Percentiles rank a stretch among this genome's conserved stretches.
Evolutionary conservation across 2,329 filamentous ascomycete genomes (phyloP).

Genomic region (Hypoxylon sp.): DNA sequence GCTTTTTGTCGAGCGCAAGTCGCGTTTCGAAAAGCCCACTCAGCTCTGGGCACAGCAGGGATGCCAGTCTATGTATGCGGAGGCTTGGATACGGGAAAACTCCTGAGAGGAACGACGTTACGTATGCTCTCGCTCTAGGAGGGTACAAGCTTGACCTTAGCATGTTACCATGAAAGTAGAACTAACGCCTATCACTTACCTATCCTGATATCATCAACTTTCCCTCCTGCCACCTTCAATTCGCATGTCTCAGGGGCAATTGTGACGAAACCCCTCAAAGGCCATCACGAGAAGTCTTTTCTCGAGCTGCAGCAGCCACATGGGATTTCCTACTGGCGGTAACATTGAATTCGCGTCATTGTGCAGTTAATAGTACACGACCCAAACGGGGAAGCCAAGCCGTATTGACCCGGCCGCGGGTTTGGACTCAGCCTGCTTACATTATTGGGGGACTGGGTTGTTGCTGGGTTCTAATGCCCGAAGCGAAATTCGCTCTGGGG

Average conservation of each 20-base stretch:
- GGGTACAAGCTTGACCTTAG: slow-evolving; percentile 15
- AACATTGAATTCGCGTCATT: slow-evolving; percentile 36
- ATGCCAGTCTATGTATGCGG: slow-evolving; percentile 32
- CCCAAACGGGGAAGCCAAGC: slow-evolving; percentile 27
- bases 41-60: slow-evolving; percentile 29
- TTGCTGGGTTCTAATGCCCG: slow-evolving; percentile 6
- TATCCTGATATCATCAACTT: slow-evolving; percentile 25
- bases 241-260: slow-evolving; percentile 29
- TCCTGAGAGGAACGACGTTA: slow-evolving; percentile 14
- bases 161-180: slow-evolving; percentile 18
- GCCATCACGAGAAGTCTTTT: slow-evolving; percentile 28
- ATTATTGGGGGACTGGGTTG: slow-evolving; percentile 23
- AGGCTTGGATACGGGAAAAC: slow-evolving; percentile 30
- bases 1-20: slow-evolving; percentile 29
- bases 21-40: slow-evolving; percentile 29
- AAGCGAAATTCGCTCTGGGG: slow-evolving; percentile 40
- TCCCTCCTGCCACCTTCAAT: slow-evolving; percentile 17
- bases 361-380: slow-evolving; percentile 26
- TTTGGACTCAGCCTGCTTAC: slow-evolving; percentile 36
- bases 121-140: slow-evolving; percentile 15
- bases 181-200: slow-evolving; percentile 27
- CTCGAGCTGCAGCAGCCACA: slow-evolving; percentile 2
- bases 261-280: slow-evolving; percentile 24
- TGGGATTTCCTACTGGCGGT: slow-evolving; percentile 18
- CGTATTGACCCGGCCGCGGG: slow-evolving; percentile 20